Percentiles rank a stretch among this genome's conserved stretches.
Conservation (phyloP, 192 early-diverging fungal genomes). For the Thoreauomyces humboldtii region DNA sequence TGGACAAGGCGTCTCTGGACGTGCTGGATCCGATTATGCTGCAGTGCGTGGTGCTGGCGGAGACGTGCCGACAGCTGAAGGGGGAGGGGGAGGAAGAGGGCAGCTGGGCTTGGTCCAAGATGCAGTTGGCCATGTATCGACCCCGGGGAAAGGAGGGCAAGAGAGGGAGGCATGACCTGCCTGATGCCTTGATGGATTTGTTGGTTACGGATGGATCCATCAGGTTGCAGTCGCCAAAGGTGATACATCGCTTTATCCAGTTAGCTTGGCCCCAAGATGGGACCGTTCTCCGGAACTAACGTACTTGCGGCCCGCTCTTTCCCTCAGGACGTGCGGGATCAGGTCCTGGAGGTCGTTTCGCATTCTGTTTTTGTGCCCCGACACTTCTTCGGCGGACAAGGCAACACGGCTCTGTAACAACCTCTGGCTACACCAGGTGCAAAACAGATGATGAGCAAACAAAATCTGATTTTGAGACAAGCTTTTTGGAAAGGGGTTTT, state of each 20-base stretch:
- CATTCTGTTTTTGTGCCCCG: not conserved
- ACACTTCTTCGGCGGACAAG: not conserved
- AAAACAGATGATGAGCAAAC: no score
- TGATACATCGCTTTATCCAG: not conserved
- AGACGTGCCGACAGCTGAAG: not conserved
- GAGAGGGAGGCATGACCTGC: not conserved
- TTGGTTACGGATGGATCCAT: not conserved
- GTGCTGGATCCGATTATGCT: not conserved
- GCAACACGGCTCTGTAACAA: no score
- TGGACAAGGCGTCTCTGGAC: not conserved
- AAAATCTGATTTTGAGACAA: no score
- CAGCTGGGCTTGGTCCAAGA: not conserved
- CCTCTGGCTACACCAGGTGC: no score
- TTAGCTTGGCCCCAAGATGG: no score
- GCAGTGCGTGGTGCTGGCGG: not conserved
- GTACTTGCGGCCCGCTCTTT: no score
- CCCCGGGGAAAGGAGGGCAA: not conserved
- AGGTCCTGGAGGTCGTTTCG: not conserved
- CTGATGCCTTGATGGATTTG: not conserved
- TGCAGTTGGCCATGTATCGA: not conserved
- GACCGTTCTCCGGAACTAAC: no score
- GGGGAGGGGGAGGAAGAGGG: not conserved
- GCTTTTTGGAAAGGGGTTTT: no score
- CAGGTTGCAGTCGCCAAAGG: not conserved
- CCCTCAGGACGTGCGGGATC: not conserved